Percentiles rank a stretch among this genome's conserved stretches.
These are phyloP conservation scores for Macrophomina pseudophaseolina DNA, from an alignment of 2,329 filamentous ascomycete genomes.

Conservation along the genomic window DNA sequence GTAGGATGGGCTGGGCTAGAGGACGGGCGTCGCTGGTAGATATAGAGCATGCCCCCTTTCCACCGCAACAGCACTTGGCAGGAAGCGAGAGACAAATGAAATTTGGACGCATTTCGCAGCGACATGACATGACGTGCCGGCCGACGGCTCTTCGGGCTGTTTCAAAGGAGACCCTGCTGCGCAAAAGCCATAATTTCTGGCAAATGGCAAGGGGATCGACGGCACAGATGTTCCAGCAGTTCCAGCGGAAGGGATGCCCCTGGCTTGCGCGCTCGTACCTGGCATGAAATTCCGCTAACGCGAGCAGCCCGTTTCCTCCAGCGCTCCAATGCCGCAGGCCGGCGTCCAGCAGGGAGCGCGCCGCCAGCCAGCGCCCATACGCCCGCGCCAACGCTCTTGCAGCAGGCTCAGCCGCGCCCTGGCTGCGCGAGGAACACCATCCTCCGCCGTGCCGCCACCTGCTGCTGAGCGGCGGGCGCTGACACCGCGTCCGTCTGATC, in stretches of 20 bases:
- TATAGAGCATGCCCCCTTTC: constrained; percentile 29
- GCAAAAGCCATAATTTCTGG: constrained; percentile 28
- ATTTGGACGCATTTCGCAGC: constrained; percentile 43
- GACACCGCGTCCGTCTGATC: constrained; percentile 13
- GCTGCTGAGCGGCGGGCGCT: background rate
- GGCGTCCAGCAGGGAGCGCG: constrained; percentile 20
- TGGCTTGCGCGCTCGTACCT: constrained; percentile 27
- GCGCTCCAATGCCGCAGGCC: constrained; percentile 8
- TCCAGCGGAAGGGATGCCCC: constrained; percentile 26
- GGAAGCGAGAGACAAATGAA: constrained; percentile 47
- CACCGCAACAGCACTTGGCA: constrained; percentile 40
- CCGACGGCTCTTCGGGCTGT: constrained; percentile 45
- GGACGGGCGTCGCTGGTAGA: constrained; percentile 36
- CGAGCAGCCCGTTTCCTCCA: constrained; percentile 24
- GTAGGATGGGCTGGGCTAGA: constrained; percentile 28
- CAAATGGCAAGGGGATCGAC: constrained; percentile 27
- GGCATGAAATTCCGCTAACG: constrained; percentile 24
- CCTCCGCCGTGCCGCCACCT: background rate
- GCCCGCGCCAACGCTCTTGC: constrained; percentile 20
- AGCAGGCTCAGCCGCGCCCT: constrained; percentile 1
- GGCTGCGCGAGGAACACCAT: background rate
- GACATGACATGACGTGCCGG: constrained; percentile 46
- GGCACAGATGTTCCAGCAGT: constrained; percentile 28
- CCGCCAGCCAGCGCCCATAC: constrained; percentile 4
- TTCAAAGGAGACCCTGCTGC: constrained; percentile 36